Evolutionary conservation across 2,329 filamentous ascomycete species (phyloP).

Genomic region (Hypoxylon rubiginosum): DNA sequence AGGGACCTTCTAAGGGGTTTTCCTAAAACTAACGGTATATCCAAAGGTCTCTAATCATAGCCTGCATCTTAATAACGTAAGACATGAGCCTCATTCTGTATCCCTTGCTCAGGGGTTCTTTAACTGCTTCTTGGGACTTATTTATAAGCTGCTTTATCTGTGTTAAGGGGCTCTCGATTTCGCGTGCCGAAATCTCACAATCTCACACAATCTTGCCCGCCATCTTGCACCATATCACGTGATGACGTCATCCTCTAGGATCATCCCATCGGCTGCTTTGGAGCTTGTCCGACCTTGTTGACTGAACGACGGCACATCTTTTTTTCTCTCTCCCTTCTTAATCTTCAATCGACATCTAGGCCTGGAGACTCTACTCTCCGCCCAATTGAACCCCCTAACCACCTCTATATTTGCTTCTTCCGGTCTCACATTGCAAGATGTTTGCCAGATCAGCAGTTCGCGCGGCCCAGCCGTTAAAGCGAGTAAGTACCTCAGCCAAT

Average conservation of each 20-base stretch:
- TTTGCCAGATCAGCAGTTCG: slow-evolving; percentile 69
- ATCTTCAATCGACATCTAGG: slow-evolving; percentile 6
- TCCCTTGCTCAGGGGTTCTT: no score
- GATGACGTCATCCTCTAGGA: slow-evolving; percentile 41
- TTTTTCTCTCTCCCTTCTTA: slow-evolving; percentile 2
- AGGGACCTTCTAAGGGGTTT: no score
- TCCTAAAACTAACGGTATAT: not conserved
- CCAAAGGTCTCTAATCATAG: no score
- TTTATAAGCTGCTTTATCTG: slow-evolving; percentile 27
- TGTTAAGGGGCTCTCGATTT: slow-evolving; percentile 4
- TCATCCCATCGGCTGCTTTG: slow-evolving; percentile 30
- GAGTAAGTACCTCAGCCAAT: slow-evolving; percentile 59
- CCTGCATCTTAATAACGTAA: no score
- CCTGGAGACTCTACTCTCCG: slow-evolving; percentile 12
- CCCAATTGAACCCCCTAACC: slow-evolving; percentile 28
- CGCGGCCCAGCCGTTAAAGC: slow-evolving; percentile 67
- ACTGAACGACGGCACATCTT: not conserved
- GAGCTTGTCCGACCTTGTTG: slow-evolving; percentile 33
- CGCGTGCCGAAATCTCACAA: slow-evolving; percentile 12
- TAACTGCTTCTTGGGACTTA: not conserved
- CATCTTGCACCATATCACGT: slow-evolving; percentile 39
- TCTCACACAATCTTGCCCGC: no score
- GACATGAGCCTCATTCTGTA: no score
- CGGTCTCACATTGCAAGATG: slow-evolving; percentile 59
- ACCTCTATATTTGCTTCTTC: slow-evolving; percentile 2